Evolutionary conservation across 805 yeast genomes (phyloP).

Genomic region (Blastobotrys attinorum): DNA sequence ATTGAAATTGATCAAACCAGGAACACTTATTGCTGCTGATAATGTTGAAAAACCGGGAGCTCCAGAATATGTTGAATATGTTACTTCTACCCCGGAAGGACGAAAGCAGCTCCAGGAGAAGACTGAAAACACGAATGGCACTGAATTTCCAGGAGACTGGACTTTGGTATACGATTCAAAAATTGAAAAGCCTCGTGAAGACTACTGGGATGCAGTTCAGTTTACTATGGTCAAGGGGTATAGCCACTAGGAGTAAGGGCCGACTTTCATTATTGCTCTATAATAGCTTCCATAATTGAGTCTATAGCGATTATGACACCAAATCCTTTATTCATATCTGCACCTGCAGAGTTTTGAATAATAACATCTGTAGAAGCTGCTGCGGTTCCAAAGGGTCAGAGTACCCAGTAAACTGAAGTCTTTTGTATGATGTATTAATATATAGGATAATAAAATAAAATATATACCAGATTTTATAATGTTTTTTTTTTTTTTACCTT

Average conservation of each 20-base stretch:
- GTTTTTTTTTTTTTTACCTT: neutral
- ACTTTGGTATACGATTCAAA: neutral
- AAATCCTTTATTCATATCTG: too few relatives aligned
- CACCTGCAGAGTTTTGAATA: too few relatives aligned
- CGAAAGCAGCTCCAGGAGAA: neutral
- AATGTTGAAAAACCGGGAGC: slow-evolving; percentile 3
- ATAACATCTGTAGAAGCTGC: too few relatives aligned
- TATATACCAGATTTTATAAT: too few relatives aligned
- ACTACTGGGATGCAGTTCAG: neutral
- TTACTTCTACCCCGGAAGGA: neutral
- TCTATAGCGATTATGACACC: too few relatives aligned
- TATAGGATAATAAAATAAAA: too few relatives aligned
- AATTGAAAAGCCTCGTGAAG: neutral
- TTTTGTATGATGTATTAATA: too few relatives aligned
- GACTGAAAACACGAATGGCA: neutral
- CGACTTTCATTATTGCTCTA: too few relatives aligned
- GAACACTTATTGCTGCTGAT: slow-evolving; percentile 8
- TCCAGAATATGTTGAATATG: slow-evolving; percentile 2
- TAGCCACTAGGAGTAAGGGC: neutral
- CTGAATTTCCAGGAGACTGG: neutral
- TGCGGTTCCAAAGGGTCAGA: too few relatives aligned
- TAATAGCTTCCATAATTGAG: too few relatives aligned
- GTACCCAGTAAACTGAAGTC: too few relatives aligned
- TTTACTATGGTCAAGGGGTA: neutral
- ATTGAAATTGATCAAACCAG: slow-evolving; percentile 9